Percentiles rank a stretch among this genome's conserved stretches.
Evolutionary conservation across 2,329 filamentous ascomycete genomes (phyloP).

Genomic region (Xylaria sp.): DNA sequence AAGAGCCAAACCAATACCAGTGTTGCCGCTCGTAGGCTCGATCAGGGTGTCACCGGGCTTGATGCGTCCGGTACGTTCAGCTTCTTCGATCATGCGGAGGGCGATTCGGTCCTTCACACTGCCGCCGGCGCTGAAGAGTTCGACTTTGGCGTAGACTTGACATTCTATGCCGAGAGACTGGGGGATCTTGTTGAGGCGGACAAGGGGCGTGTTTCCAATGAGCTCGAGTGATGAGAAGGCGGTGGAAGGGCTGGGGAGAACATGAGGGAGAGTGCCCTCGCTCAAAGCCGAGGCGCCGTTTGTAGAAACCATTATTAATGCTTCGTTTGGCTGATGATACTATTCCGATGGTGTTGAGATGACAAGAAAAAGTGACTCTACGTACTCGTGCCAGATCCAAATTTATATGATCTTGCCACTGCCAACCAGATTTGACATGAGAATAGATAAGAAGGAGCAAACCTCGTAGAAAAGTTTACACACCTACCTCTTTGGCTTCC

Average conservation of each 20-base stretch:
- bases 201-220: conserved; percentile 93
- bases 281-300: conserved; percentile 17
- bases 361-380: not conserved
- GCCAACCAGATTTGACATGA: not conserved
- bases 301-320: conserved; percentile 14
- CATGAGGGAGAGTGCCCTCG: conserved; percentile 21
- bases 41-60: conserved; percentile 97
- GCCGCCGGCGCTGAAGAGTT: conserved; percentile 90
- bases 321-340: not conserved
- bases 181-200: conserved; percentile 87
- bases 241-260: conserved; percentile 29
- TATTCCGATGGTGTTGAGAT: not conserved
- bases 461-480: not conserved
- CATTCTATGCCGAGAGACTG: conserved; percentile 85
- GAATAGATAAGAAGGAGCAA: not conserved
- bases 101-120: conserved; percentile 95
- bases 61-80: conserved; percentile 84
- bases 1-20: conserved; percentile 90
- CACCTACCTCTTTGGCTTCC: not conserved
- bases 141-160: conserved; percentile 84
- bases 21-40: conserved; percentile 96
- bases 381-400: not conserved
- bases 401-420: not conserved
- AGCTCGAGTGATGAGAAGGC: conserved; percentile 69
- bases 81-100: conserved; percentile 93